Evolutionary conservation across 192 early-diverging fungal genomes (phyloP).

Genomic region (Rhizophagus clarus): DNA sequence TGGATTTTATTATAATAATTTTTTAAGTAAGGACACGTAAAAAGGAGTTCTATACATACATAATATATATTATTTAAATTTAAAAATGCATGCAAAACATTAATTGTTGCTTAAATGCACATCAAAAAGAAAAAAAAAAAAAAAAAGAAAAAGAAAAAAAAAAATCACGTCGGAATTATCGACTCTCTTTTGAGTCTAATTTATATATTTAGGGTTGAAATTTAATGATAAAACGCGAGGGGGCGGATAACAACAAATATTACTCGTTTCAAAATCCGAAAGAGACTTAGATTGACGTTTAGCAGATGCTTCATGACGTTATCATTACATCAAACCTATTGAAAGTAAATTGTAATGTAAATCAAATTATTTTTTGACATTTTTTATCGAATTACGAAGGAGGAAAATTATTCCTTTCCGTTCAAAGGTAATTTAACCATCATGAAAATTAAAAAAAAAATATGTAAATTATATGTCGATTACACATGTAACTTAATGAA

Average conservation of each 20-base stretch:
- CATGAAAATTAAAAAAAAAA: no score
- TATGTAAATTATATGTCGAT: no score
- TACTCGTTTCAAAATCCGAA: not conserved
- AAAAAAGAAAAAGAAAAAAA: not conserved
- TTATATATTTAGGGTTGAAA: not conserved
- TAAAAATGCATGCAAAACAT: not conserved
- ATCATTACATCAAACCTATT: not conserved
- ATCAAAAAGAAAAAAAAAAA: not conserved
- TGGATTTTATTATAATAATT: no score
- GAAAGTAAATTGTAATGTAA: not conserved
- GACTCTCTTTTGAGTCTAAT: not conserved
- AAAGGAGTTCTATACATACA: not conserved
- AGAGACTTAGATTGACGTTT: not conserved
- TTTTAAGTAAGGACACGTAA: not conserved
- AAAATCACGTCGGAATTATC: not conserved
- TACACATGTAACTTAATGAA: no score
- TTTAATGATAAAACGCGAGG: no score
- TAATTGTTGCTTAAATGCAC: not conserved
- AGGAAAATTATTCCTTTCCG: no score
- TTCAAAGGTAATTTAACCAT: no score
- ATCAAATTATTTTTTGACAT: no score
- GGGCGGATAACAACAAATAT: not conserved
- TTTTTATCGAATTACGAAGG: no score
- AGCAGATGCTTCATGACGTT: not conserved
- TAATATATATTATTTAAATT: no score